Percentiles rank a stretch among this genome's conserved stretches.
Conservation (phyloP, 169 alveolate species). For the Plasmodium fragile region DNA sequence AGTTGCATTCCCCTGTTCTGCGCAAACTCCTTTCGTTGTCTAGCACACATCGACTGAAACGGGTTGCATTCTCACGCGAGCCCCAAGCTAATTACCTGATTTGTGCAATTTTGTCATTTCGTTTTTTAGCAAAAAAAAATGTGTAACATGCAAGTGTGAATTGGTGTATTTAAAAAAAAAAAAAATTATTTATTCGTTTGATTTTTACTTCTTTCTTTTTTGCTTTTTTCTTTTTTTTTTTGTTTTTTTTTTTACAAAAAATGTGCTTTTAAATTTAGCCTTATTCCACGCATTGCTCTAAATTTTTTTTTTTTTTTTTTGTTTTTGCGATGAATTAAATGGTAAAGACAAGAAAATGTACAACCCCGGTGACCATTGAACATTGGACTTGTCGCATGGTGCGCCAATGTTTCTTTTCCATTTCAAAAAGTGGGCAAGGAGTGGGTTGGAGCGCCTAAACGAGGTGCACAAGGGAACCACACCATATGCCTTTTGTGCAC, state of each 20-base stretch:
- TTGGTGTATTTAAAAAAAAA: background rate
- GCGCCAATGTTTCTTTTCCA: background rate
- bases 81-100: background rate
- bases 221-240: background rate
- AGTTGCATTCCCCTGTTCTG: background rate
- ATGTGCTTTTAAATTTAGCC: background rate
- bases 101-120: constrained; percentile 11
- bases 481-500: background rate
- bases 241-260: background rate
- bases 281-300: background rate
- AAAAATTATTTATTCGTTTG: background rate
- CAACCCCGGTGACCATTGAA: background rate
- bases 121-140: constrained; percentile 5
- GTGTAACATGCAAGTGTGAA: background rate
- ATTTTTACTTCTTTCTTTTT: background rate
- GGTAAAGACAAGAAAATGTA: constrained; percentile 36
- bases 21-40: constrained; percentile 9
- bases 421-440: background rate
- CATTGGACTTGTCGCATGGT: background rate
- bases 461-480: background rate
- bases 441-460: background rate
- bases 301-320: constrained; percentile 9
- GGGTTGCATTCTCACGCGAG: constrained; percentile 13
- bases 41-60: constrained; percentile 15
- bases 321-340: constrained; percentile 7